These are phyloP conservation scores for Hippophae tibetana DNA, from an alignment of 306 rosid genomes.

Conservation along the genomic window DNA sequence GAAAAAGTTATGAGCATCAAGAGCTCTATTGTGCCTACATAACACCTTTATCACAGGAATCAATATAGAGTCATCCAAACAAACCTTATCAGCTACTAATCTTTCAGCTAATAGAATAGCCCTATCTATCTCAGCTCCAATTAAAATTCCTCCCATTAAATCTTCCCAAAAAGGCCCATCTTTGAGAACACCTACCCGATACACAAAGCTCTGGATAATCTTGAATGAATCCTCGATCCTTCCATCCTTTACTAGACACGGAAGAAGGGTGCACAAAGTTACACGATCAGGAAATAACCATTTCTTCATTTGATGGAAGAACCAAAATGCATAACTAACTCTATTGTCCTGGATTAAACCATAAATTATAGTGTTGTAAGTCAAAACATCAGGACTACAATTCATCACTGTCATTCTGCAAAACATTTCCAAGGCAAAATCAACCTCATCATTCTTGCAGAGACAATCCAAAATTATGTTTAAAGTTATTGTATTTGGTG, in stretches of 20 bases:
- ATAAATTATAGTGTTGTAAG: slow-evolving; percentile 76
- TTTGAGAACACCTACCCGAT: slow-evolving; percentile 29
- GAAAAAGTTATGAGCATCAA: slow-evolving; percentile 62
- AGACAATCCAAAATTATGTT: slow-evolving; percentile 77
- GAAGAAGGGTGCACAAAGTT: slow-evolving; percentile 82
- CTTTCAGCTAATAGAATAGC: slow-evolving; percentile 62
- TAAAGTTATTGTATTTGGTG: slow-evolving; percentile 74
- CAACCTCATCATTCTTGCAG: slow-evolving; percentile 78
- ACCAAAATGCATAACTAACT: slow-evolving; percentile 68
- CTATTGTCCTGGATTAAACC: slow-evolving; percentile 64
- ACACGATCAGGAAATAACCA: slow-evolving; percentile 68
- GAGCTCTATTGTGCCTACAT: slow-evolving; percentile 47
- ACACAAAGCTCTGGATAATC: slow-evolving; percentile 42
- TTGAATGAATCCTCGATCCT: slow-evolving; percentile 52
- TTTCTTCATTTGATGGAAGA: slow-evolving; percentile 94
- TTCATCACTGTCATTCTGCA: slow-evolving; percentile 58
- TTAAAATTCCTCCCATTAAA: slow-evolving; percentile 60
- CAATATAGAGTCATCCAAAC: slow-evolving; percentile 52
- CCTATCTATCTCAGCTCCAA: slow-evolving; percentile 47
- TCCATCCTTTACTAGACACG: slow-evolving; percentile 55
- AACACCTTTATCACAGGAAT: slow-evolving; percentile 54
- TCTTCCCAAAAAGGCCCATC: slow-evolving; percentile 63
- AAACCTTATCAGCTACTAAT: slow-evolving; percentile 40
- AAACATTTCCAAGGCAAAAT: slow-evolving; percentile 59
- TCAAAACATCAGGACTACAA: slow-evolving; percentile 72